These are phyloP conservation scores for Colletotrichum sp. DNA, from an alignment of 2,329 filamentous ascomycete species.

Conservation along the genomic window DNA sequence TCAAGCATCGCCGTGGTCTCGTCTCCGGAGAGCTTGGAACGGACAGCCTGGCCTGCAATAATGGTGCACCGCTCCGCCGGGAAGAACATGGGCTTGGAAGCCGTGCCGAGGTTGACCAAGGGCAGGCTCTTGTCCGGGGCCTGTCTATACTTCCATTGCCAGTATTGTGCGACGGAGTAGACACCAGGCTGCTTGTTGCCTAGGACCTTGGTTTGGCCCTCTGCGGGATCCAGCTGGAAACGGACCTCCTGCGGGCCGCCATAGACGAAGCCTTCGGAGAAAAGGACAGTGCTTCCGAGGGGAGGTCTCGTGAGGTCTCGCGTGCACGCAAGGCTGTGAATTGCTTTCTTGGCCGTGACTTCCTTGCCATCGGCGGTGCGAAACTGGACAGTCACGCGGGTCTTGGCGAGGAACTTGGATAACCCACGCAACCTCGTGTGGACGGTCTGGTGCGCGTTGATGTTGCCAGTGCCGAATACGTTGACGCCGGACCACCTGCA, in stretches of 20 bases:
- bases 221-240: constrained; percentile 31
- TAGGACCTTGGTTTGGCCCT: constrained; percentile 23
- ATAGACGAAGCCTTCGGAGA: constrained; percentile 1
- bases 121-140: constrained; percentile 41
- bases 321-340: constrained; percentile 29
- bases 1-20: constrained; percentile 74
- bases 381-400: constrained; percentile 40
- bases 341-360: constrained; percentile 24
- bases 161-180: constrained; percentile 48
- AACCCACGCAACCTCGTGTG: constrained; percentile 29
- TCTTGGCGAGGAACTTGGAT: constrained; percentile 42
- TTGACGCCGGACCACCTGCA: neutral
- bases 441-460: neutral
- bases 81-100: constrained; percentile 63
- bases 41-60: constrained; percentile 67
- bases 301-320: too few relatives aligned
- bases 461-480: neutral
- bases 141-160: constrained; percentile 33
- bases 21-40: constrained; percentile 59
- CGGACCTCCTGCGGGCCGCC: constrained; percentile 30
- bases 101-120: constrained; percentile 70
- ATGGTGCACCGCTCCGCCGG: constrained; percentile 72
- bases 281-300: too few relatives aligned
- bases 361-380: constrained; percentile 24
- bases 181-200: constrained; percentile 24